phyloP scores from a whole-genome alignment of 2,329 filamentous ascomycete genomes.

The Paramyrothecium roridum region DNA sequence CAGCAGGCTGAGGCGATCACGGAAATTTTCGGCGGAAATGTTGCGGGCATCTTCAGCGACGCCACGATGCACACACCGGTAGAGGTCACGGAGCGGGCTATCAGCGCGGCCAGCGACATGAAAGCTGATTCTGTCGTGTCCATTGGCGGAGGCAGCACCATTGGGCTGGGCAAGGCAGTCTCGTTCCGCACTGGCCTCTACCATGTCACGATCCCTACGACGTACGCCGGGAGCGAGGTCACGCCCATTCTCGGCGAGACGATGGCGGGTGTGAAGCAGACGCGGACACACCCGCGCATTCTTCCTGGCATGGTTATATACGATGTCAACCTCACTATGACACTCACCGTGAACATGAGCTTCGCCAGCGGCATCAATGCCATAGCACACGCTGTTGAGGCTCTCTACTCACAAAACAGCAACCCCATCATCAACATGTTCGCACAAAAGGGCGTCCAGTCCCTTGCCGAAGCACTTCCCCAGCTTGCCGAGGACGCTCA shows the following conservation, averaged over 20 bases:
- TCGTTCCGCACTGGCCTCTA: slow-evolving; percentile 49
- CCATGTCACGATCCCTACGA: slow-evolving; percentile 56
- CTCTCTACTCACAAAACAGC: slow-evolving; percentile 58
- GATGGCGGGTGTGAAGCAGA: slow-evolving; percentile 56
- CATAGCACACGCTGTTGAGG: slow-evolving; percentile 55
- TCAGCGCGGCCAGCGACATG: slow-evolving; percentile 40
- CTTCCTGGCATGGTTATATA: slow-evolving; percentile 61
- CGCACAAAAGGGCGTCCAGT: slow-evolving; percentile 53
- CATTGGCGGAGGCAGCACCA: slow-evolving; percentile 25
- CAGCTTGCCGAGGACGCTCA: slow-evolving; percentile 2
- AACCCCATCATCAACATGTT: slow-evolving; percentile 59
- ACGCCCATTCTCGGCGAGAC: slow-evolving; percentile 64
- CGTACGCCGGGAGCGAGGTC: slow-evolving; percentile 61
- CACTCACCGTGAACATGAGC: slow-evolving; percentile 47
- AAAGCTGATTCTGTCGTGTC: slow-evolving; percentile 46
- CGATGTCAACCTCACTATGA: slow-evolving; percentile 61
- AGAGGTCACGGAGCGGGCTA: slow-evolving; percentile 52
- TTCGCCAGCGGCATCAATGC: slow-evolving; percentile 64
- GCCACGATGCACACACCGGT: slow-evolving; percentile 63
- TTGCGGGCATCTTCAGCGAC: slow-evolving; percentile 37
- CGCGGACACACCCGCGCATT: slow-evolving; percentile 58
- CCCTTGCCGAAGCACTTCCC: slow-evolving; percentile 47
- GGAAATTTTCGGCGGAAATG: slow-evolving; percentile 6
- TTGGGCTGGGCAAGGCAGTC: slow-evolving; percentile 59
- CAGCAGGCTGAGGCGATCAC: slow-evolving; percentile 10